These are phyloP conservation scores for Emmonsiellopsis sp. DNA, from an alignment of 2,329 filamentous ascomycete genomes.

Conservation along the genomic window DNA sequence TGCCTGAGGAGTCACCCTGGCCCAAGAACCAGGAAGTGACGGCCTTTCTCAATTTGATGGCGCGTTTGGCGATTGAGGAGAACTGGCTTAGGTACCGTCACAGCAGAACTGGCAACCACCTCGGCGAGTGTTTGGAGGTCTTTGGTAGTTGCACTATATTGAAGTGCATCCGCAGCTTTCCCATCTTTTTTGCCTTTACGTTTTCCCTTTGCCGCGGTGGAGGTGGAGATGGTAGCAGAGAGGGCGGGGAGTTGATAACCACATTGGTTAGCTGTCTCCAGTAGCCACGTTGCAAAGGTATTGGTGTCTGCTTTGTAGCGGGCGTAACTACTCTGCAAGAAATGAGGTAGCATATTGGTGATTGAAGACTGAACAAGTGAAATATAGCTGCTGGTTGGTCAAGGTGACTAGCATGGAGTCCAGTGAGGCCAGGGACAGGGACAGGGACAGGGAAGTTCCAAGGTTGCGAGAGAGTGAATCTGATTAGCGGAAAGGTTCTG, in stretches of 20 bases:
- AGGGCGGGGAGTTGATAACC: constrained; percentile 13
- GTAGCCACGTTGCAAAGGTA: constrained; percentile 18
- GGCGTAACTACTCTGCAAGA: background rate
- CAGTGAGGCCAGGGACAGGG: too few species aligned
- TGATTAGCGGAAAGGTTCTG: too few species aligned
- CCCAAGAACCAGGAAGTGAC: constrained; percentile 22
- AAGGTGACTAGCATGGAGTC: too few species aligned
- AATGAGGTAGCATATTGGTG: constrained; percentile 1
- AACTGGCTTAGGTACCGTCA: constrained; percentile 14
- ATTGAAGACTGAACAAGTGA: too few species aligned
- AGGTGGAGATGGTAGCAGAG: constrained; percentile 2
- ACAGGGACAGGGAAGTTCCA: too few species aligned
- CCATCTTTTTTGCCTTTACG: constrained; percentile 6
- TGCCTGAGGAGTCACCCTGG: constrained; percentile 12
- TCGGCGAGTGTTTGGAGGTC: constrained; percentile 17
- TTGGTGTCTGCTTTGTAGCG: constrained; percentile 5
- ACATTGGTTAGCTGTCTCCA: constrained; percentile 17
- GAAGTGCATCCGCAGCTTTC: background rate
- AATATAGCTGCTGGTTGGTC: too few species aligned
- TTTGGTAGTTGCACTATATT: constrained; percentile 14
- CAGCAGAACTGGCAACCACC: constrained; percentile 15
- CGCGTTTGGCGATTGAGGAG: constrained; percentile 18
- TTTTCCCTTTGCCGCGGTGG: background rate
- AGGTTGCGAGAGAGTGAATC: too few species aligned
- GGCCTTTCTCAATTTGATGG: constrained; percentile 17